phyloP scores from a whole-genome alignment of 257 asterid species.

The Rehmannia glutinosa region DNA sequence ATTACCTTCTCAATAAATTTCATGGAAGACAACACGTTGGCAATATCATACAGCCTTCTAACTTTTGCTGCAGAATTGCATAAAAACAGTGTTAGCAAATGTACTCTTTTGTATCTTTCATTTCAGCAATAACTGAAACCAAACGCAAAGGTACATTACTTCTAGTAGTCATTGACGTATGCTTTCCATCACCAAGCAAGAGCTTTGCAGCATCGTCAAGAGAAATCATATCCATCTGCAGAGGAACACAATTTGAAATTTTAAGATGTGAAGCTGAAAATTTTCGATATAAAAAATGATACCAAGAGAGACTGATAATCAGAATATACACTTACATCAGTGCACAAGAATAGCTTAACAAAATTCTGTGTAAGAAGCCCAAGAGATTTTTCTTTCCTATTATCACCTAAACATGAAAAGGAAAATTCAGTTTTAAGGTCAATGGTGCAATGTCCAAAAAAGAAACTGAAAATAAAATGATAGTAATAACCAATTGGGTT shows the following conservation, averaged over 20 bases:
- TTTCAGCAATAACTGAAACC: neutral
- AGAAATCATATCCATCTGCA: constrained; percentile 84
- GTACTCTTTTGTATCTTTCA: neutral
- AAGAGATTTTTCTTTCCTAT: constrained; percentile 87
- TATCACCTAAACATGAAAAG: constrained; percentile 35
- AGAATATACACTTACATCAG: constrained; percentile 51
- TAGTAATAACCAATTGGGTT: neutral
- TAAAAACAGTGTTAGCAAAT: constrained; percentile 12
- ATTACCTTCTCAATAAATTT: constrained; percentile 87
- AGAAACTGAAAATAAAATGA: neutral
- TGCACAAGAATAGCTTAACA: constrained; percentile 85
- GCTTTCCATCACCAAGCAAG: constrained; percentile 79
- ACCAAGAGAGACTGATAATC: neutral
- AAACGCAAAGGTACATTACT: constrained; percentile 40
- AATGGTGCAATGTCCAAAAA: neutral
- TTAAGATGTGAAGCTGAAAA: constrained; percentile 2
- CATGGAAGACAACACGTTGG: constrained; percentile 93
- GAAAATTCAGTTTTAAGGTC: neutral
- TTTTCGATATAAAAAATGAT: neutral
- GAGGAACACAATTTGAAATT: neutral
- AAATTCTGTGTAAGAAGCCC: constrained; percentile 93
- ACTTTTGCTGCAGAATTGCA: constrained; percentile 72
- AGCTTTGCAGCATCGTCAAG: constrained; percentile 96
- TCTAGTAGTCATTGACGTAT: constrained; percentile 82
- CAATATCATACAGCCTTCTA: constrained; percentile 88